Conservation (phyloP, 2,329 filamentous ascomycete species). For the Fusarium redolens region DNA sequence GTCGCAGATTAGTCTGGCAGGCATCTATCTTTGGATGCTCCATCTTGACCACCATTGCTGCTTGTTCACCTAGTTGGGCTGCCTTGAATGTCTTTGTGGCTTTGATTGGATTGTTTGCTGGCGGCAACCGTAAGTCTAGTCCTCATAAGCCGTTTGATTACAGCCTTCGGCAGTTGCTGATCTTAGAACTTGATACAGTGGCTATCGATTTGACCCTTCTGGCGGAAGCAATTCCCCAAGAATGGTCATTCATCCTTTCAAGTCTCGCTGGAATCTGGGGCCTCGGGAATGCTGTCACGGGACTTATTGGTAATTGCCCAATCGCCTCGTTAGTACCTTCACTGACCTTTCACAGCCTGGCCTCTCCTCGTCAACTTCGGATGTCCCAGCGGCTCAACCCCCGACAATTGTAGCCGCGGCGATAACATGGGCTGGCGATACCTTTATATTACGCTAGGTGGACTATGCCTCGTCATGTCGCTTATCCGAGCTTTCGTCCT, state of each 20-base stretch:
- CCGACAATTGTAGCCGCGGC: neutral
- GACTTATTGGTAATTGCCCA: neutral
- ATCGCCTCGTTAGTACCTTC: rapidly evolving
- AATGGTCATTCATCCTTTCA: neutral
- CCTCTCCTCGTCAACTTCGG: neutral
- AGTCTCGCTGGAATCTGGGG: neutral
- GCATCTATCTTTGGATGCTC: neutral
- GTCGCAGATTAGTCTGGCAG: neutral
- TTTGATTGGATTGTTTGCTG: neutral
- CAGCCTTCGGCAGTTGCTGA: no score
- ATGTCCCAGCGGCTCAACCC: neutral
- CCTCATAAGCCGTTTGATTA: no score
- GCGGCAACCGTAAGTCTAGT: neutral
- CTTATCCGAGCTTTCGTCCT: neutral
- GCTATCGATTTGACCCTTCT: neutral
- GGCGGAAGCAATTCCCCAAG: neutral
- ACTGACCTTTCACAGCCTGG: neutral
- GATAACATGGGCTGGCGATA: neutral
- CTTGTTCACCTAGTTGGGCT: neutral
- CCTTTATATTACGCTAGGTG: neutral
- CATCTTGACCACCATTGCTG: neutral
- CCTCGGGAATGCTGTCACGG: neutral
- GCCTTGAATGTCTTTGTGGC: neutral
- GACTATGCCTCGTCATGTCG: neutral
- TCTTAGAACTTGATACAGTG: neutral